Base-by-base conservation (phyloP, 2,329 filamentous ascomycete genomes). In the Ophiocordyceps unilateralis region DNA sequence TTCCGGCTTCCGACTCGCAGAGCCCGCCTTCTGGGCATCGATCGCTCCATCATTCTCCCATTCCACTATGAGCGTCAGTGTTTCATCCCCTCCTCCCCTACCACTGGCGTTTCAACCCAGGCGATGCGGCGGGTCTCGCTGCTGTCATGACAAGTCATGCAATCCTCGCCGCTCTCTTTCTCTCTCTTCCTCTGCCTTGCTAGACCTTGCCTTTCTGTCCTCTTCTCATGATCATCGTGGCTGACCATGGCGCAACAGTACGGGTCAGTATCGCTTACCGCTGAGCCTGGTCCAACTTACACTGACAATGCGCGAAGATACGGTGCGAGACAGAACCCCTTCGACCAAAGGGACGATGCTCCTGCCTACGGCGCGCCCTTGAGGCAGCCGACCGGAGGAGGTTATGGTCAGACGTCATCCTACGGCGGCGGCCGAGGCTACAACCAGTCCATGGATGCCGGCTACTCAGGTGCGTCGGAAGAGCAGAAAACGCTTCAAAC, bases 321-420 rank as follows among this genome's bases (percentile, higher is more conserved):
- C 64, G 67, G 69, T 48, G 65, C 63, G 44, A 61, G 61, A 51
- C 58, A 62, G 47, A 77, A 79, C 60, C 74, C 75, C 44, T 79
- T 72, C 53, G 74, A 76, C 53, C 64, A 78, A 54, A 64, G 69
- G 55, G 65, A 66, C 46, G 60, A 57, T 30, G 51, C 52, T 41
- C 51, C 53, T 41, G 61, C 59, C 40, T 60, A 59, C 41, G 58
- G 61, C 21, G 48, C 53, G 19, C 47, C 47, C 34, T 39, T 45
- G 19, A 44, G 44, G 39, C 42, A 41, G 37, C 45, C 45, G 2
- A 46, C 46, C 30, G 46, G 40, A 41, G 46, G 40, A 41, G 41
- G 46, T 39, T 54, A 53, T 43, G 48, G 44, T 32, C 48, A 50
- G 36, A 42, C 46, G 40, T 44, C 49, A 30, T 45, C 50, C 32